Evolutionary conservation across 805 yeast genomes (phyloP), one percentile per base, ranked within the genome.

Genomic region (Wickerhamiella qilinensis): DNA sequence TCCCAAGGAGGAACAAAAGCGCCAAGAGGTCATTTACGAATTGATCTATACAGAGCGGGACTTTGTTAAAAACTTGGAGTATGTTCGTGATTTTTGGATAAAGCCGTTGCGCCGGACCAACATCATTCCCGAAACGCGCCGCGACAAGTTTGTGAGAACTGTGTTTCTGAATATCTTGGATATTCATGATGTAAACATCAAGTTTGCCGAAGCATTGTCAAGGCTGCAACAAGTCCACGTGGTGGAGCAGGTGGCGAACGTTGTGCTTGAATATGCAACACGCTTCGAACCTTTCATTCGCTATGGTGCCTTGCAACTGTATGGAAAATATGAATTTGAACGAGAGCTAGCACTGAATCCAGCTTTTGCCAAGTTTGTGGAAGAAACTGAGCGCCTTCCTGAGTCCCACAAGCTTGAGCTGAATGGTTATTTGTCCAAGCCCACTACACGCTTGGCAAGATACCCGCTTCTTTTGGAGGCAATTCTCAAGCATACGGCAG

Each of bases 11-110:
- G 98, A 91, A 55, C 77, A 82, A 50, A 84, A 84, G 62, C 71
- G 97, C 45, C 98, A 91, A 58, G 98, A 91, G 53, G 76, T 86
- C 46, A 91, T 91, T 35, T 88, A 84, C 61, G 98, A 91, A 60
- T 78, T 86, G 24, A 81, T 84, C 37, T 81, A 81, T 46, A 88
- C 96, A 2, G 97, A 91, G 62, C 72, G 96, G 42, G 93, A 91
- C 47, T 91, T 86, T 57, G 94, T 91, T 38, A 86, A 85, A 60
- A 94, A 91, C 52, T 65, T 91, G 51, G 98, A 91, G 57, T 82
- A 86, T 47, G 68, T 91, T 50, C 74, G 94, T 33, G 97, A 91
- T 55, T 84, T 80, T 47, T 91, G 94, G 75, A 86, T 91, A 56
- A 73, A 83, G 59, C 95, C 97, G 2, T 64, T 91, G 40, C 68